Base-by-base conservation (phyloP, 441 rosid genomes). In the Flueggea neowawraea region DNA sequence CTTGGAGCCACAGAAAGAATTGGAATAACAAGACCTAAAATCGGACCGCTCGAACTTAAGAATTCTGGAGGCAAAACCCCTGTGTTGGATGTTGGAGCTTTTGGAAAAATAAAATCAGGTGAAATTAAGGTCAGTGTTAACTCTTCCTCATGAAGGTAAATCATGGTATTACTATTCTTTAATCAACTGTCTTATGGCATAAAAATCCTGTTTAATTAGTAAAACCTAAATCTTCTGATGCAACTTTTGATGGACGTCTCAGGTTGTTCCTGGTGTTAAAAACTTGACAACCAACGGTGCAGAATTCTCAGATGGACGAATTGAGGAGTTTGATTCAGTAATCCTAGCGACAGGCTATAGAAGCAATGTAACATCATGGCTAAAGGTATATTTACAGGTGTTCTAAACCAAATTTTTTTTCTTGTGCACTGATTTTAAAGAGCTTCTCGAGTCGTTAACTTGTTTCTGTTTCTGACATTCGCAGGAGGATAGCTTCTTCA, bases 291-390 rank as follows among this genome's bases (percentile, higher is more conserved):
- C 32, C 33, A 45, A 71, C 12, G 76, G 75, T 6, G 95, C 64
- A 44, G 89, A 84, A 71, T 91, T 91, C 73, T 73, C 64, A 8
- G 82, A 87, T 69, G 91, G 92, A 47, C 71, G 57, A 52, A 74
- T 51, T 0, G 83, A 80, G 67, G 75, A 68, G 14, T 89, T 82
- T 16, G 97, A 89, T 55, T 88, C 81, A 13, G 79, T 87, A n/a
- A 73, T 91, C 48, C 78, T 89, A 6, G 97, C 97, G 10, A 91
- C 97, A 1, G 97, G 97, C 4, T 91, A 80, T 64, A 89, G 65
- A 75, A 88, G 87, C 78, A 82, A 78, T 10, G 92, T 87, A 15
- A 80, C 82, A 57, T 72, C 74, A 49, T 91, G 96, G 95, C 72
- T 91, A 58, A 89, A 87, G 90, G 97, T 91, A 69, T 22, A 36